Base-by-base conservation (phyloP, 1,284 basidiomycete genomes). In the Mycosarcoma maydis region DNA sequence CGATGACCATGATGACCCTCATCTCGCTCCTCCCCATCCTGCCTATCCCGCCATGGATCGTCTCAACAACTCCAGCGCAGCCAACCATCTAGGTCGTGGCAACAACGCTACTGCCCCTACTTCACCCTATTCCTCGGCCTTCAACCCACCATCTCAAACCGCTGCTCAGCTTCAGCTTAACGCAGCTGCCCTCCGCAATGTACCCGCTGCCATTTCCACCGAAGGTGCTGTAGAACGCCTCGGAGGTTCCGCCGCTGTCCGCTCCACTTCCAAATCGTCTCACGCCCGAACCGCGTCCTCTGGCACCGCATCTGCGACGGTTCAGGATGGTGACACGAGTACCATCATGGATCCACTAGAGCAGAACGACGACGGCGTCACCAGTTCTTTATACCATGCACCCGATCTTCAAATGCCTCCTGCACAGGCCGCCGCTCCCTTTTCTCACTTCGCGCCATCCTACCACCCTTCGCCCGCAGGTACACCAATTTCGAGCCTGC, bases 391-490 rank as follows among this genome's bases (percentile, higher is more conserved):
- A 5, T 48, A 48, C 8, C 57, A 59, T 24, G 65, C 65, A 8
- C 72, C 61, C 6, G 72, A 76, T 17, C 49, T 78, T 1, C 64
- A 66, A 23, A 74, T 78, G 56, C 75, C 76, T 22, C 68, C 73
- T 24, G 72, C 76, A 9, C 72, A 76, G 40, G 75, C 68, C 11
- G 17, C 60, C 2, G 74, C 72, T 3, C 74, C 75, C 36, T 77
- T 77, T 39, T 49, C 67, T 4, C 60, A 76, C 45, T 73, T 75
- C 49, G 37, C 53, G 7, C 59, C 58, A 1, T 40, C 48, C 37
- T 43, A 55, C 41, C 40, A 55, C 6, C 37, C 50, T 10, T 57
- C 60, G 14, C 38, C 58, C 7, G 51, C 55, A 4, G 70, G 49
- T 1, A 70, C 56, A 8, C 52, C 67, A 5, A 7, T 45, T 20